phyloP scores from a whole-genome alignment of 1,284 basidiomycete genomes.

The Apiotrichum montevideense region DNA sequence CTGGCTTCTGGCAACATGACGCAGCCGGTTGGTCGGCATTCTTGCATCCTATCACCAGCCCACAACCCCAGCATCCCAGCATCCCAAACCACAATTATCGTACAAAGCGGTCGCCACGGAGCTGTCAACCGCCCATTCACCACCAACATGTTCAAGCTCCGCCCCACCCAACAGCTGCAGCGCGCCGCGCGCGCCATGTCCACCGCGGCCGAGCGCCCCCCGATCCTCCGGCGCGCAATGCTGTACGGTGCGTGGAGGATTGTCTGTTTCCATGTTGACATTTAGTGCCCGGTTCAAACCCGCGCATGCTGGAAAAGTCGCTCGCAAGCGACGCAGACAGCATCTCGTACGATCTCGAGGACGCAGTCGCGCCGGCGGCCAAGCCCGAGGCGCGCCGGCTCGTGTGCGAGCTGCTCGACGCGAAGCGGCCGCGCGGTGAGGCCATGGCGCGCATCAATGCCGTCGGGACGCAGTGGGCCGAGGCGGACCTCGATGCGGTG shows the following conservation, averaged over 20 bases:
- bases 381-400: constrained; percentile 60
- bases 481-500: constrained; percentile 61
- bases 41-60: too few relatives aligned
- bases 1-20: too few relatives aligned
- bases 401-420: constrained; percentile 56
- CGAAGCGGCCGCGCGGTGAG: constrained; percentile 45
- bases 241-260: constrained; percentile 31
- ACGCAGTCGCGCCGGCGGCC: constrained; percentile 65
- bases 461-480: constrained; percentile 63
- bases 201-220: constrained; percentile 6
- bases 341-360: constrained; percentile 80
- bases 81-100: too few relatives aligned
- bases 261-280: background rate
- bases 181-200: constrained; percentile 6
- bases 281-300: constrained; percentile 67
- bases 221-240: constrained; percentile 35
- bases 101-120: too few relatives aligned
- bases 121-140: background rate
- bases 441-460: constrained; percentile 72
- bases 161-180: background rate
- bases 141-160: background rate
- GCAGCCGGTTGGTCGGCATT: too few relatives aligned
- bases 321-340: constrained; percentile 60
- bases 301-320: constrained; percentile 74
- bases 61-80: too few relatives aligned